Conservation (phyloP, 2,329 filamentous ascomycete genomes). For the Ceratocystis albifundus region DNA sequence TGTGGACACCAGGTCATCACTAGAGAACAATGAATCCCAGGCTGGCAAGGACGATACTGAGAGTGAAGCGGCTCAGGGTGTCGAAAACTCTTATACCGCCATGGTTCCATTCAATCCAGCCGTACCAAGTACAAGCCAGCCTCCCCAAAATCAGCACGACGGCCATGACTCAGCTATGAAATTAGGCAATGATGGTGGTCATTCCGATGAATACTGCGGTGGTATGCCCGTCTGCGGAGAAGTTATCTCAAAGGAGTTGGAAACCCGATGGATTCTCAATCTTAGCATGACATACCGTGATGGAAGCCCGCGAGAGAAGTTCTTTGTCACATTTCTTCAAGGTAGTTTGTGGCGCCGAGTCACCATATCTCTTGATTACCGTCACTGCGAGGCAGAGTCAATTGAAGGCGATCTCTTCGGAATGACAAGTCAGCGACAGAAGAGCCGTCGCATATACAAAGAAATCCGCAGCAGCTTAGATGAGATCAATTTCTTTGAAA, state of each 20-base stretch:
- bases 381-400: conserved; percentile 64
- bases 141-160: neutral
- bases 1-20: neutral
- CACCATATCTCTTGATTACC: conserved; percentile 89
- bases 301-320: conserved; percentile 85
- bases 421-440: conserved; percentile 77
- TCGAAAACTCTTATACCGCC: neutral
- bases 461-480: conserved; percentile 80
- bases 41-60: neutral
- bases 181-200: neutral
- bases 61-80: neutral
- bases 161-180: neutral
- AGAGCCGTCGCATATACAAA: conserved; percentile 86
- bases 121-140: neutral
- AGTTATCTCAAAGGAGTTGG: conserved; percentile 67
- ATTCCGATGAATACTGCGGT: conserved; percentile 15
- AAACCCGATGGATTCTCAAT: conserved; percentile 87
- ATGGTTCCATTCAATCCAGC: neutral
- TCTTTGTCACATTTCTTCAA: conserved; percentile 91
- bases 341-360: conserved; percentile 73
- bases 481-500: conserved; percentile 94
- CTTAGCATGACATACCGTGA: conserved; percentile 97
- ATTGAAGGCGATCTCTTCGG: conserved; percentile 71
- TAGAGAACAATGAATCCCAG: neutral
- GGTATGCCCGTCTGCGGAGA: conserved; percentile 27